Evolutionary conservation across 2,329 filamentous ascomycete species (phyloP), one percentile per base, ranked within the genome.

Genomic region (Ascochyta pisi): DNA sequence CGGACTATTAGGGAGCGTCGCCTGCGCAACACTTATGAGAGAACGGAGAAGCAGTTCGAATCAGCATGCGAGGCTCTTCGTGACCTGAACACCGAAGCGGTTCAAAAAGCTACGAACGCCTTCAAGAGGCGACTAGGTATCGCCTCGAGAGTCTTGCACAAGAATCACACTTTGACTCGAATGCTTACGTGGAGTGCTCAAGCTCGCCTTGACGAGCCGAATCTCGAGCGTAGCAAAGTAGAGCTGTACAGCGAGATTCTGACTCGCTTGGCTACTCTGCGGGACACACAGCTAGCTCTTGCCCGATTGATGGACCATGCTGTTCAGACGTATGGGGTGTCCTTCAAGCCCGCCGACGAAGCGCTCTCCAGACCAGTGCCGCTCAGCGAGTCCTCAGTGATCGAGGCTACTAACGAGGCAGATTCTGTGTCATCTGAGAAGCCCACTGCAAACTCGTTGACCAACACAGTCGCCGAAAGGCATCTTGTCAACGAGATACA

Each of bases 241-340:
- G 52, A 58, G 9, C 38, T 64, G 10, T 67, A 62, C 40, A 62
- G 65, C 39, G 62, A 66, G 24, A 51, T 71, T 6, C 54, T 63
- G 12, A 63, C 71, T 29, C 67, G 59, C 24, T 47, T 74, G 6
- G 56, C 70, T 4, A 64, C 67, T 5, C 43, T 74, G 10, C 57
- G 67, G 40, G 70, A 74, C 31, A 73, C 69, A 16, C 68, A 73
- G 41, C 58, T 69, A 48, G 68, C 69, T 29, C 47, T 74, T 12
- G 34, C 57, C 13, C 61, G 62, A 38, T 39, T 73, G 26, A 50
- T 74, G 9, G 66, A 67, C 24, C 61, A 63, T 27, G 60, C 64
- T 16, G 62, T 73, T 52, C 59, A 65, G 22, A 43, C 56, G 1
- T 67, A 68, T 33, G 57, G 65, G 7, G 61, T 69, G n/a, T 49